These are phyloP conservation scores for Boletus rubescentipes DNA, from an alignment of 768 basidiomycete genomes.

Conservation along the genomic window DNA sequence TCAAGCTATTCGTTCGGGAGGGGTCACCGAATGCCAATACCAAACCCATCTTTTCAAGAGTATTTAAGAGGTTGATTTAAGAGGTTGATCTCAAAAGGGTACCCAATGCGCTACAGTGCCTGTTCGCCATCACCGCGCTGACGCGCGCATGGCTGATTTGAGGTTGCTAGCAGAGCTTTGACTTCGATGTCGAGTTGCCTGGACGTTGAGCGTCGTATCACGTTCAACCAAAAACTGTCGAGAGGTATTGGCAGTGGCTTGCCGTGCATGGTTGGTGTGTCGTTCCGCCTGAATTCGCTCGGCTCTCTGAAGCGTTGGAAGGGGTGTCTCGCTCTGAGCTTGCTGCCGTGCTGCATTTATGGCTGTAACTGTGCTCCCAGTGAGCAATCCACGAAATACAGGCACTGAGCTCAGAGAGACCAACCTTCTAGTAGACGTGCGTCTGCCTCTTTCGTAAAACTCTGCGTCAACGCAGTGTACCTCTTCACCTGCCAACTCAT, in stretches of 20 bases:
- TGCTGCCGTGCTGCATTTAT: constrained; percentile 25
- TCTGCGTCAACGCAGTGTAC: constrained; percentile 77
- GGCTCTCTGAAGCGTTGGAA: constrained; percentile 21
- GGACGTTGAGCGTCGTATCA: constrained; percentile 31
- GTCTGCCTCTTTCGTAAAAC: constrained; percentile 78
- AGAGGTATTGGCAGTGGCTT: constrained; percentile 12
- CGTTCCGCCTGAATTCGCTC: constrained; percentile 24
- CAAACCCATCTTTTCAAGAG: constrained; percentile 12
- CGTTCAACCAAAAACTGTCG: constrained; percentile 31
- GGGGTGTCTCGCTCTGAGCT: constrained; percentile 7
- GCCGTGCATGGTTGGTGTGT: constrained; percentile 31
- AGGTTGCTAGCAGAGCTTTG: constrained; percentile 32
- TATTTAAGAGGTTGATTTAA: neutral
- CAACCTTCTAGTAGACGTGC: constrained; percentile 63
- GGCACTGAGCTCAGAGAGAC: neutral
- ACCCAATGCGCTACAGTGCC: neutral
- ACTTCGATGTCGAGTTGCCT: constrained; percentile 29
- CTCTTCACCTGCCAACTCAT: constrained; percentile 84
- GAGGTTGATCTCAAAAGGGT: constrained; percentile 7
- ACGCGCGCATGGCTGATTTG: constrained; percentile 37
- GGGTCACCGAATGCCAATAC: neutral
- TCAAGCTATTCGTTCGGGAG: constrained; percentile 11
- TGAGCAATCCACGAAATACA: constrained; percentile 8
- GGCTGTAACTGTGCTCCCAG: constrained; percentile 22
- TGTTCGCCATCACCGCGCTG: constrained; percentile 30